Evolutionary conservation across 75 land plant species (phyloP).

Genomic region (Isoetes taiwanensis): DNA sequence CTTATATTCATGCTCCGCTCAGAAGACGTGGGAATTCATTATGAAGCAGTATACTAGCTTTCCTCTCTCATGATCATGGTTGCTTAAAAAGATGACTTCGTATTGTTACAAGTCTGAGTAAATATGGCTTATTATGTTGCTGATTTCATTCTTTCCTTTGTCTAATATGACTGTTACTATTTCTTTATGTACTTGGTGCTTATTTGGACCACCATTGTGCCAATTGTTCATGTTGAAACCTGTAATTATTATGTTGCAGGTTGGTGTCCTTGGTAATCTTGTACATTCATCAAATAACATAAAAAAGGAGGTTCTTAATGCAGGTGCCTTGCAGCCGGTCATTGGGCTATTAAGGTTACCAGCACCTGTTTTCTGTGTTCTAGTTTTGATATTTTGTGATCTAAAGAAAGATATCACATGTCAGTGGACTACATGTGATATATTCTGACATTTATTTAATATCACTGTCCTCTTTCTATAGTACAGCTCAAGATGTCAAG

Average conservation of each 20-base stretch:
- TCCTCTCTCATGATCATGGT: neutral
- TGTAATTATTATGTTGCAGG: too few species aligned
- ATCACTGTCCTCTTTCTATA: neutral
- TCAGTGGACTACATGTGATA: neutral
- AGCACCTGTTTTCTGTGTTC: too few species aligned
- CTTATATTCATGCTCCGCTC: constrained; percentile 89
- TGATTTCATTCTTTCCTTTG: neutral
- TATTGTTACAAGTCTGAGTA: neutral
- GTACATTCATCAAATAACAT: constrained; percentile 93
- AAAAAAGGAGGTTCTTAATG: constrained; percentile 85
- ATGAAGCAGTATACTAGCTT: constrained; percentile 64
- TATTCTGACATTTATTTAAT: neutral
- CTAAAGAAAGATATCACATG: neutral
- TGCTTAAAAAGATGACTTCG: neutral
- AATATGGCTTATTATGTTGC: neutral
- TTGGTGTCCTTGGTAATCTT: constrained; percentile 95
- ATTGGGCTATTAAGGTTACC: constrained; percentile 88
- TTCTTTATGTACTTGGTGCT: too few species aligned
- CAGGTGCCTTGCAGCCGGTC: constrained; percentile 97
- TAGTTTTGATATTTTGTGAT: neutral
- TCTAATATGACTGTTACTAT: too few species aligned
- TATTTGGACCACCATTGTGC: too few species aligned
- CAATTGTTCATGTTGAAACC: too few species aligned
- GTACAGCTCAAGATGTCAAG: constrained; percentile 78
- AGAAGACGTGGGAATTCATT: constrained; percentile 76